Base-by-base conservation (phyloP, 352 stramenopile genomes). In the Phytophthora cryptogea region DNA sequence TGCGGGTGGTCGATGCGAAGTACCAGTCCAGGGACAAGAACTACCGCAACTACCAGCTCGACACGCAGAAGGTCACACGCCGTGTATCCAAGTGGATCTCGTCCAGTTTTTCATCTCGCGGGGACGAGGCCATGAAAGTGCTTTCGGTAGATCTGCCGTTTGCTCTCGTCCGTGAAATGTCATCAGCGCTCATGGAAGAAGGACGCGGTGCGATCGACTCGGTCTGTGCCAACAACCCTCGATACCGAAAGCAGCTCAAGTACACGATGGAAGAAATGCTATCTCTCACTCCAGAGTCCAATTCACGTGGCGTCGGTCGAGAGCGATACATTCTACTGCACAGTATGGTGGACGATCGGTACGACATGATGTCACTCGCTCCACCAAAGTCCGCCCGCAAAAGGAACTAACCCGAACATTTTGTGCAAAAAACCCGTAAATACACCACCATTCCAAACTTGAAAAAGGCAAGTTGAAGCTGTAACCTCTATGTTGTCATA, bases 31-130 rank as follows among this genome's bases (percentile, higher is more conserved):
- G 63, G 14, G 70, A 76, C 35, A 51, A 33, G 26, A 81, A 87
- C 16, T 68, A 80, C 40, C 81, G 81, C 26, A 82, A 91, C 62
- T 77, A 78, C 31, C 74, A 77, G 42, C 56, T 79, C 49, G 86
- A 95, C 55, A 85, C 59, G n/a, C 77, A 91, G 33, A 90, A 92
- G 59, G 80, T 92, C 41, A 81, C 80, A 33, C 86, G 86, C 3
- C 83, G 84, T n/a, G 86, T 93, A 27, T 91, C 79, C 30, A 95
- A 95, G 54, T 95, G 86, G 86, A 89, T 94, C 52, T 88, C 73
- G 2, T 83, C 84, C 20, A 93, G 83, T 36, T 92, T 95, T 23
- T 83, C 83, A 6, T 85, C 73, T 10, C 71, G 74, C 4, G 82
- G 81, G 13, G 81, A 92, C 7, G 83, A 95, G 28, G 80, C 84